Base-by-base conservation (phyloP, 768 basidiomycete species). In the Psilocybe cyanescens region DNA sequence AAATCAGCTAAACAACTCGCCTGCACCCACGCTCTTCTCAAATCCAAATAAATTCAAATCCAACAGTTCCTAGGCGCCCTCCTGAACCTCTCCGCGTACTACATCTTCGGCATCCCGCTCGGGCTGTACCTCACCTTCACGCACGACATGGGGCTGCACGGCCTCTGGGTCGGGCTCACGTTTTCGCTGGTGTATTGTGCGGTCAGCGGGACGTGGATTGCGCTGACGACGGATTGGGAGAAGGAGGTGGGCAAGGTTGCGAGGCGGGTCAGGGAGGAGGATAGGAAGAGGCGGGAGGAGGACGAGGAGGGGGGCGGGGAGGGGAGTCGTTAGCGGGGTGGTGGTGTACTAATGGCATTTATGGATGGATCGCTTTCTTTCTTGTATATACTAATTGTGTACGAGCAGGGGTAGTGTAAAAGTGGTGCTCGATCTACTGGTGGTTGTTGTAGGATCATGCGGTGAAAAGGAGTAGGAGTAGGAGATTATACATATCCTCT, bases 161-260 rank as follows among this genome's bases (percentile, higher is more conserved):
- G 95, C 0, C 81, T 97, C 14, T 97, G 95, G 95, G 79, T 90
- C 44, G 95, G 95, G 12, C 76, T 96, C 41, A 91, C 91, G 0
- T 70, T 84, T 4, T 86, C 90, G 1, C 77, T 94, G 53, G 73
- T 86, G 12, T 87, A 88, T 73, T 78, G 80, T 48, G 76, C 86
- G 0, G 71, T 80, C 7, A 70, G 85, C 14, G 88, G 89, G 2
- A 79, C 85, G 1, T 79, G 76, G 69, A 66, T 87, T 1, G 84
- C 80, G 52, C 37, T 92, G 14, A 69, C 74, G 19, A 84, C 90
- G 3, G 81, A 94, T 71, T 94, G 92, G 92, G 70, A 84, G 7
- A 72, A 72, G 49, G 89, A 94, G 72, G 88, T 91, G 9, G 68
- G 79, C 67, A 87, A 88, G 64, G 90, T 89, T 2, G 72, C 71